Percentiles rank a stretch among this genome's conserved stretches.
These are phyloP conservation scores for Diaporthe australafricana DNA, from an alignment of 2,329 filamentous ascomycete genomes.

Conservation along the genomic window DNA sequence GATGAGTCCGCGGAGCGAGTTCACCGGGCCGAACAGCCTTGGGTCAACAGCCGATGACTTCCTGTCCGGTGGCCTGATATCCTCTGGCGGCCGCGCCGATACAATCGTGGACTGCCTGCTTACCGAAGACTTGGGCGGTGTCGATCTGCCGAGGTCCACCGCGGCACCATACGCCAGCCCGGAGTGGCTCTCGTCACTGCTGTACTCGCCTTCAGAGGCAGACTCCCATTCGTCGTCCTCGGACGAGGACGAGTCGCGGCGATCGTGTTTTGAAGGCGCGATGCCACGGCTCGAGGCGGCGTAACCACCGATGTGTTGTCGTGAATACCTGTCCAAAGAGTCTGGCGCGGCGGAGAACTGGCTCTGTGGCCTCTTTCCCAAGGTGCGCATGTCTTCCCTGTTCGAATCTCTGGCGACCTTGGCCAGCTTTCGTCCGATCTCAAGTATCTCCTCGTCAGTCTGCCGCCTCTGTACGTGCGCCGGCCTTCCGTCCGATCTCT, in stretches of 20 bases:
- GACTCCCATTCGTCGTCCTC: constrained; percentile 69
- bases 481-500: constrained; percentile 30
- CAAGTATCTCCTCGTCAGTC: constrained; percentile 68
- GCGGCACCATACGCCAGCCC: constrained; percentile 58
- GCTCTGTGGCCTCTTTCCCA: constrained; percentile 53
- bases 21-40: constrained; percentile 68
- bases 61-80: constrained; percentile 43
- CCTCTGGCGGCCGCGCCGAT: constrained; percentile 11
- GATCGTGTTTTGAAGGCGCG: constrained; percentile 52
- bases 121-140: constrained; percentile 46
- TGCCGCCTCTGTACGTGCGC: constrained; percentile 47
- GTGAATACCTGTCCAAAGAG: constrained; percentile 55
- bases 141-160: constrained; percentile 16
- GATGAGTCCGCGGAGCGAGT: constrained; percentile 69
- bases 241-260: constrained; percentile 49
- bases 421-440: constrained; percentile 65
- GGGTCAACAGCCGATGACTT: constrained; percentile 68
- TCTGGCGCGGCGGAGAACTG: constrained; percentile 53
- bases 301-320: constrained; percentile 51
- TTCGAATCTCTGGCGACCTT: constrained; percentile 65
- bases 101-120: constrained; percentile 9
- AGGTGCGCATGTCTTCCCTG: constrained; percentile 58
- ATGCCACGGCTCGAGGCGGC: constrained; percentile 48
- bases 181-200: constrained; percentile 52
- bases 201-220: constrained; percentile 62